A percentile compares a stretch with the other conserved stretches of the same genome.
Evolutionary conservation across 2,329 filamentous ascomycete genomes (phyloP).

Genomic region (Fusarium tricinctum): DNA sequence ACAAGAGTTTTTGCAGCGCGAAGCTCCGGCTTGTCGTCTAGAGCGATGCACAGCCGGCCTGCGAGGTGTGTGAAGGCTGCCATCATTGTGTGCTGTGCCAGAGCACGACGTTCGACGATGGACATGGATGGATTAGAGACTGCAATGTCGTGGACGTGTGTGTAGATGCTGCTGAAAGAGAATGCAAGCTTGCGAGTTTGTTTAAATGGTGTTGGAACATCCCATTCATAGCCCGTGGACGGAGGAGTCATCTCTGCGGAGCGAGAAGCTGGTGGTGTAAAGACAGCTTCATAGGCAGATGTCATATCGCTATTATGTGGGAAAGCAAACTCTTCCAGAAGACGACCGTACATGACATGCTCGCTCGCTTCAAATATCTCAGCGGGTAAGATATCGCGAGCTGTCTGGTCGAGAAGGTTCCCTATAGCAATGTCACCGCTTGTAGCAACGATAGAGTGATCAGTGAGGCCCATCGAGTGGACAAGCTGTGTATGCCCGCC

Average conservation of each 20-base stretch:
- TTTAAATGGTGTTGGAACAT: conserved; percentile 75
- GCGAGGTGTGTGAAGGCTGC: conserved; percentile 90
- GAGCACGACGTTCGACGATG: conserved; percentile 72
- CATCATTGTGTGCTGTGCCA: conserved; percentile 82
- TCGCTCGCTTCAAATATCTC: conserved; percentile 66
- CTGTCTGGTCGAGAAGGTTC: conserved; percentile 89
- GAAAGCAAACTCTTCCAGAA: conserved; percentile 86
- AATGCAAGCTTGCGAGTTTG: conserved; percentile 72
- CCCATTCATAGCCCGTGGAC: conserved; percentile 68
- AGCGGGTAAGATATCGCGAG: conserved; percentile 79
- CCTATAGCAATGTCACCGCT: conserved; percentile 89
- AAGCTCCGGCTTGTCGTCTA: conserved; percentile 58
- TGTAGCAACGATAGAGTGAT: conserved; percentile 80
- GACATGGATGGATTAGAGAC: conserved; percentile 59
- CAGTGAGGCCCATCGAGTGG: conserved; percentile 74
- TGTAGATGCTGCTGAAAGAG: conserved; percentile 79
- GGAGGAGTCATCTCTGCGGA: conserved; percentile 68
- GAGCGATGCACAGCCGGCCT: conserved; percentile 77
- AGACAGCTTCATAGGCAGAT: conserved; percentile 59
- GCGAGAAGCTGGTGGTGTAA: conserved; percentile 70
- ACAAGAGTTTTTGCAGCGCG: conserved; percentile 74
- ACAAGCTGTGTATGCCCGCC: conserved; percentile 93
- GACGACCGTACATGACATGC: conserved; percentile 83
- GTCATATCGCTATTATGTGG: conserved; percentile 51
- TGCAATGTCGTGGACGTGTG: conserved; percentile 63